Conservation (phyloP, 2,329 filamentous ascomycete species). For the Ophiostoma perfectum region DNA sequence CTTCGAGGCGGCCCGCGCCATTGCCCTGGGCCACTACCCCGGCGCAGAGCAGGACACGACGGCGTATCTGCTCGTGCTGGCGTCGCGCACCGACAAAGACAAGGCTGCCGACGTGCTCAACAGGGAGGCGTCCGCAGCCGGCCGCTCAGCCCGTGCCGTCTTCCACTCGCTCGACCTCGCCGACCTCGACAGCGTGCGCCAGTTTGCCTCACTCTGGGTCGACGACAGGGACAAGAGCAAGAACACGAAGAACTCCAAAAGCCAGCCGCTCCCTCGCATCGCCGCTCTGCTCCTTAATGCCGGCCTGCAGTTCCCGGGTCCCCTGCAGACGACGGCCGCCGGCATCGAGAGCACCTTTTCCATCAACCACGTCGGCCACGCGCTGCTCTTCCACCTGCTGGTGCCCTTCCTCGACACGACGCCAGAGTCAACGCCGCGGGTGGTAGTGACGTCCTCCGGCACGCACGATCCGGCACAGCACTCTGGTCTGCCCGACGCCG, state of each 20-base stretch:
- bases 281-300: conserved; percentile 15
- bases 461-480: conserved; percentile 45
- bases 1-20: conserved; percentile 19
- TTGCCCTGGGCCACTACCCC: conserved; percentile 16
- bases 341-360: conserved; percentile 46
- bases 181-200: conserved; percentile 17
- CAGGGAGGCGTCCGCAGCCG: background rate
- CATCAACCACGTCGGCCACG: conserved; percentile 46
- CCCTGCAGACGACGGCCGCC: conserved; percentile 11
- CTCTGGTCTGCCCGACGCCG: conserved; percentile 38
- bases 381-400: conserved; percentile 40
- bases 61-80: conserved; percentile 13
- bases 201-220: conserved; percentile 15
- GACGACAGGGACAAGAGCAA: background rate
- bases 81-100: conserved; percentile 15
- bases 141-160: conserved; percentile 8
- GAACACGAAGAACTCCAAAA: background rate
- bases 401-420: conserved; percentile 33
- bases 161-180: conserved; percentile 18
- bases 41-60: conserved; percentile 12
- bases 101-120: conserved; percentile 16
- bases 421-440: conserved; percentile 31
- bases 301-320: conserved; percentile 20
- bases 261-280: conserved; percentile 6
- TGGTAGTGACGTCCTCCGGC: conserved; percentile 42